These are phyloP conservation scores for Pachysandra terminalis DNA, from an alignment of 164 flowering plant species.

Conservation along the genomic window DNA sequence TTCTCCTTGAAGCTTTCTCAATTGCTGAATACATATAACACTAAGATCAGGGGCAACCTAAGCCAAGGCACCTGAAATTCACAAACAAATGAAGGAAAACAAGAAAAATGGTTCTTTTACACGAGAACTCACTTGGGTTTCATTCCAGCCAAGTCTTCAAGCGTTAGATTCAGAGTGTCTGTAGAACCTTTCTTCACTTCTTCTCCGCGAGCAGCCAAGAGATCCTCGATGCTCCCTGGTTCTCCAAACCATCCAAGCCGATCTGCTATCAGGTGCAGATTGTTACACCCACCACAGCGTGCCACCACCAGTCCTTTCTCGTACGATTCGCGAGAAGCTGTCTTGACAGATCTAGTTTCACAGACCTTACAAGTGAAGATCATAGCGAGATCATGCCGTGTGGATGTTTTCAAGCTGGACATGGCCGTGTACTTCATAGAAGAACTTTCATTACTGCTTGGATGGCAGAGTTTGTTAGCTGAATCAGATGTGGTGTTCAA, in stretches of 20 bases:
- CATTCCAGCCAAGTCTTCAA: slow-evolving; percentile 77
- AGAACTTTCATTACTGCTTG: slow-evolving; percentile 6
- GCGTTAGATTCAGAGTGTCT: slow-evolving; percentile 66
- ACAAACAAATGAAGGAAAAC: background rate
- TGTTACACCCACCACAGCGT: slow-evolving; percentile 76
- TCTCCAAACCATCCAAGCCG: slow-evolving; percentile 90
- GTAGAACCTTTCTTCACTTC: slow-evolving; percentile 65
- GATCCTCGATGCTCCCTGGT: slow-evolving; percentile 81
- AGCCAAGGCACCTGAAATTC: background rate
- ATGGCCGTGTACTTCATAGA: slow-evolving; percentile 25
- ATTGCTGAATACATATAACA: too few species aligned
- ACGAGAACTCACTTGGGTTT: slow-evolving; percentile 3
- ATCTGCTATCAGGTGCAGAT: slow-evolving; percentile 86
- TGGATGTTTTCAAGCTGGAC: slow-evolving; percentile 58
- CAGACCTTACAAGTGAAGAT: slow-evolving; percentile 94
- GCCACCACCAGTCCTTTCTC: slow-evolving; percentile 94
- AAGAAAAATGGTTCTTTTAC: background rate
- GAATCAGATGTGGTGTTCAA: slow-evolving; percentile 9
- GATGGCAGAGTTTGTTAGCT: slow-evolving; percentile 12
- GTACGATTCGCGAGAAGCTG: slow-evolving; percentile 71
- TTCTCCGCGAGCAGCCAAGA: slow-evolving; percentile 84
- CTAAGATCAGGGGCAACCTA: background rate
- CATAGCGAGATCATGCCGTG: slow-evolving; percentile 79
- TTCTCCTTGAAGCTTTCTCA: background rate
- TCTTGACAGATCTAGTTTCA: slow-evolving; percentile 80